Base-by-base conservation (phyloP, 2,329 filamentous ascomycete species). In the Penicillium thymicola region DNA sequence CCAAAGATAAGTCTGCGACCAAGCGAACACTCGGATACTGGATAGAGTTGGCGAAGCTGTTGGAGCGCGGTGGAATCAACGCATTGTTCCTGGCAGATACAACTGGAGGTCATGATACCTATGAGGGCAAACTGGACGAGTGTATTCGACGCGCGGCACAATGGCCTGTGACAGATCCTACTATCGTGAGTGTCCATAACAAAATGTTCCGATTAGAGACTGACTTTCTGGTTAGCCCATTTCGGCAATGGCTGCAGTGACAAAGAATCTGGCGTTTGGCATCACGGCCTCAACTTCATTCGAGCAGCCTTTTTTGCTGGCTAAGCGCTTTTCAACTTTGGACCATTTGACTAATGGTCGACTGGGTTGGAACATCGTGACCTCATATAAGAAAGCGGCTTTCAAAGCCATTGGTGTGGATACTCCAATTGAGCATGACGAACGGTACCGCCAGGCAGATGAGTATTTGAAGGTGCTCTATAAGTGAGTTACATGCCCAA, bases 281-380 rank as follows among this genome's bases (percentile, higher is more conserved):
- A 84, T 88, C 58, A 87, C 85, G 0, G 82, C 83, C 0, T 85
- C 82, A 0, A 87, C 85, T 2, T 82, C 82, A 0, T 88, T 85
- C 55, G 84, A 87, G 59, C 81, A 82, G 0, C 85, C 85, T 0
- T 87, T 85, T 56, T 69, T 86, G 1, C 72, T 87, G 0, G 85
- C 84, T 0, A 85, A 85, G 66, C 75, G 84, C 0, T 85, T 87
- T 53, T 85, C 82, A 0, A 85, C 82, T 0, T 68, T 87, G 0
- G 84, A 87, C 56, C 84, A 87, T 67, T 73, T 88, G 42, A 87
- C 85, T 0, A 75, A 79, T 3, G 85, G 85, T 0, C 76, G 85
- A 0, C 78, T 87, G 34, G 85, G 83, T 0, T 87, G 85, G 85
- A 88, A 88, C 59, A 86, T 88, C 21, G 85, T 89, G 0, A 87